Conservation (phyloP, 2,329 filamentous ascomycete genomes). For the Stylonectria norvegica region DNA sequence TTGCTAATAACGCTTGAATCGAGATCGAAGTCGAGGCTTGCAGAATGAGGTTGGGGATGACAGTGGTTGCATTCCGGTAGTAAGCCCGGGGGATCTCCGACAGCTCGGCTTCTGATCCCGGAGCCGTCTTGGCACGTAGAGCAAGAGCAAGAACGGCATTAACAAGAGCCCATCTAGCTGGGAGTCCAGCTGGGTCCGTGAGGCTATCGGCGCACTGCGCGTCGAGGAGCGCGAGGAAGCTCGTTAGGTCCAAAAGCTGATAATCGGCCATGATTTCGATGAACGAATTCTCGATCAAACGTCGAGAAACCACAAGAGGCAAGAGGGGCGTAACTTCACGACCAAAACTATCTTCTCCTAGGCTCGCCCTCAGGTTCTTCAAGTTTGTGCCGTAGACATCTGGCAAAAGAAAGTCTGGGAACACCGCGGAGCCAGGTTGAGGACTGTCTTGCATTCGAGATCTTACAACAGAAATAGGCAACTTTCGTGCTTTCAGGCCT, state of each 20-base stretch:
- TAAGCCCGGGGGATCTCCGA: neutral
- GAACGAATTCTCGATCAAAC: slow-evolving; percentile 1
- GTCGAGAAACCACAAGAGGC: neutral
- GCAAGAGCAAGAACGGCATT: neutral
- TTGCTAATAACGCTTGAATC: neutral
- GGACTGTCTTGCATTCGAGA: too few relatives aligned
- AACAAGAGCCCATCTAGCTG: neutral
- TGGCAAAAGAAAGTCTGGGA: neutral
- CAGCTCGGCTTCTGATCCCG: neutral
- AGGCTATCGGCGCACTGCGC: neutral
- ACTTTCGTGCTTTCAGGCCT: too few relatives aligned
- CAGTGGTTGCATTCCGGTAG: neutral
- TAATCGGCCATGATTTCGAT: slow-evolving; percentile 1
- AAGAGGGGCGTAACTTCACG: neutral
- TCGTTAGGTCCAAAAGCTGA: neutral
- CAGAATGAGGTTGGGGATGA: slow-evolving; percentile 1
- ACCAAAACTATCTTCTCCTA: neutral
- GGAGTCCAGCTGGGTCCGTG: neutral
- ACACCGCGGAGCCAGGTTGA: neutral
- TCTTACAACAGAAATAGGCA: too few relatives aligned
- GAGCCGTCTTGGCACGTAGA: neutral
- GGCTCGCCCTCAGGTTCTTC: neutral
- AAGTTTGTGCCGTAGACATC: neutral
- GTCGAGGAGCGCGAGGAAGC: neutral
- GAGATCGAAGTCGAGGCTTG: neutral